Evolutionary conservation across 495 filamentous ascomycete genomes (phyloP), one percentile per base, ranked within the genome.

Genomic region (Xylaria intraflava): DNA sequence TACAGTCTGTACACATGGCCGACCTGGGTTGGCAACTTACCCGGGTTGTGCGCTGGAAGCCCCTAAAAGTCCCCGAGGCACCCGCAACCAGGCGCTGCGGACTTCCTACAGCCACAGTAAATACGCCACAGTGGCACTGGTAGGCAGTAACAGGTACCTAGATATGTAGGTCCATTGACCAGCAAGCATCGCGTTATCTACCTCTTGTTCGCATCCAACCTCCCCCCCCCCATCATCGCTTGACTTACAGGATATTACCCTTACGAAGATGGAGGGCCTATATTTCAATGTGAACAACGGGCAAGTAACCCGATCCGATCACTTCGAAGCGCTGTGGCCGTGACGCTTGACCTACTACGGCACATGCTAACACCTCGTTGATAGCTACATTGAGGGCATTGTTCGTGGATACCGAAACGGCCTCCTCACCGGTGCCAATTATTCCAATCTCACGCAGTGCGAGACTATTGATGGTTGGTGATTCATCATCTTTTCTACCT

Each of bases 231-330:
- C 55, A 48, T 69, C 55, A 56, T 64, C 62, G 51, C 58, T 45
- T 40, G 22, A 19, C 23, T 30, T 33, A 61, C 59, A 30, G 11
- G 6, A 60, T 38, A 61, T 31, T n/a, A n/a, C n/a, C n/a, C n/a
- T 51, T 27, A 36, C 53, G 59, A 75, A 66, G 31, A 97, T 97
- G 92, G 92, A 97, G 77, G 91, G 92, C 49, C 83, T 96, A 22
- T 88, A 91, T 65, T 98, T 91, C 73, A 98, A 98, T 72, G 87
- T 93, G 41, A 90, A 93, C 67, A 88, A 88, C 76, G 93, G 93
- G 85, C 91, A 79, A 45, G 82, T 65, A 17, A 19, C 7, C 31
- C 31, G 5, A 14, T 39, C 12, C 29, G 11, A 10, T 39, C 16
- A 14, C 17, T 19, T 23, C 29, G n/a, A n/a, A n/a, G n/a, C n/a